Percentiles rank a stretch among this genome's conserved stretches.
These are phyloP conservation scores for Mortierella polycephala DNA, from an alignment of 371 early-diverging fungal genomes.

Conservation along the genomic window DNA sequence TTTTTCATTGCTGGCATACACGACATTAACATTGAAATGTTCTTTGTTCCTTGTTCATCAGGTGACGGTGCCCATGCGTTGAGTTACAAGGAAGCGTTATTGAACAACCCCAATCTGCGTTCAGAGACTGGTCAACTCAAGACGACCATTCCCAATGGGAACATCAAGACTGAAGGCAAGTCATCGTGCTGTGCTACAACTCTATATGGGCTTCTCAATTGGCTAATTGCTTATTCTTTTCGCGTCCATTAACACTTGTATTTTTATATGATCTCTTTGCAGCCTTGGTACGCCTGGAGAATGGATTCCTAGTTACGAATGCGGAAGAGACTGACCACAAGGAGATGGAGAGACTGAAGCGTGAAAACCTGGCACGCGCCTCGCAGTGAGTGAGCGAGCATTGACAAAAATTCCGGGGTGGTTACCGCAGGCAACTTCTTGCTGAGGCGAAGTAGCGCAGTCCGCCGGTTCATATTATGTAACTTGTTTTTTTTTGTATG, in stretches of 20 bases:
- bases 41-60: neutral
- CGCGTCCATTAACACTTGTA: too few species aligned
- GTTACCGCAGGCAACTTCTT: neutral
- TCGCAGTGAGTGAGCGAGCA: too few species aligned
- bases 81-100: slow-evolving; percentile 27
- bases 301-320: slow-evolving; percentile 37
- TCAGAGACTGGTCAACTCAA: slow-evolving; percentile 41
- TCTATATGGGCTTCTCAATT: too few species aligned
- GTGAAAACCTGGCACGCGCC: neutral
- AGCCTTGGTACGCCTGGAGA: slow-evolving; percentile 41
- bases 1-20: too few species aligned
- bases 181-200: too few species aligned
- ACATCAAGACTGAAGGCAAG: slow-evolving; percentile 43
- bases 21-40: neutral
- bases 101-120: slow-evolving; percentile 23
- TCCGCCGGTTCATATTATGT: too few species aligned
- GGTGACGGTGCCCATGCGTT: slow-evolving; percentile 32
- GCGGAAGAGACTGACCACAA: slow-evolving; percentile 13
- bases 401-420: too few species aligned
- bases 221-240: neutral
- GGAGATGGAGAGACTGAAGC: neutral
- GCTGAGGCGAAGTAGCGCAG: neutral
- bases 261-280: neutral
- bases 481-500: too few species aligned
- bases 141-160: slow-evolving; percentile 31